Evolutionary conservation across 257 asterid species (phyloP).

Genomic region (Sherardia arvensis): DNA sequence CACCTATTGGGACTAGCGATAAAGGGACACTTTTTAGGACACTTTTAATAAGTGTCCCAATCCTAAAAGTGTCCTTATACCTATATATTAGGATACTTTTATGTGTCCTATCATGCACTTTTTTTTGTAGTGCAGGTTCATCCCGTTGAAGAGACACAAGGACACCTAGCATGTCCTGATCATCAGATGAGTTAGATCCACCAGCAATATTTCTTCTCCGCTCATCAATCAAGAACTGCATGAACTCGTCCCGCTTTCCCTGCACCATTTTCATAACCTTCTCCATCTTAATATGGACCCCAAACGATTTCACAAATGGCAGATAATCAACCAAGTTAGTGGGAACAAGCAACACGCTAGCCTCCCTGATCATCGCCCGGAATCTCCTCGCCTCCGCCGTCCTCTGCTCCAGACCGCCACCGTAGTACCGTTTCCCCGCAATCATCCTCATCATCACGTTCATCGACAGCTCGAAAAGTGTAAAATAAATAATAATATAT

Average conservation of each 20-base stretch:
- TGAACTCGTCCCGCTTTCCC: slow-evolving; percentile 26
- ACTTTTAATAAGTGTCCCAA: too few species aligned
- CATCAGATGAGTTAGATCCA: not conserved
- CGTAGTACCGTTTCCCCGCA: slow-evolving; percentile 27
- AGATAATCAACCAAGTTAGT: slow-evolving; percentile 26
- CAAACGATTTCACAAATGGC: slow-evolving; percentile 23
- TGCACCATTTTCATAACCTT: slow-evolving; percentile 17
- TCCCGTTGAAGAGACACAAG: slow-evolving; percentile 28
- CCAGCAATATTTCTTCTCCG: slow-evolving; percentile 9
- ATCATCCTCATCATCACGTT: slow-evolving; percentile 36
- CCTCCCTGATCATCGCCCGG: slow-evolving; percentile 20
- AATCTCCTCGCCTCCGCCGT: slow-evolving; percentile 22
- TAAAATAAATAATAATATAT: too few species aligned
- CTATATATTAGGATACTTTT: too few species aligned
- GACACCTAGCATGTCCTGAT: slow-evolving; percentile 31
- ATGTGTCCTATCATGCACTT: too few species aligned
- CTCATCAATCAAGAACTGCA: slow-evolving; percentile 34
- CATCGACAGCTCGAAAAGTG: slow-evolving; percentile 25
- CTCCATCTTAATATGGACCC: slow-evolving; percentile 16
- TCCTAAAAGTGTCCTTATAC: too few species aligned
- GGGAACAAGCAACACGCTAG: slow-evolving; percentile 7
- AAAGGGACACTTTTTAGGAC: too few species aligned
- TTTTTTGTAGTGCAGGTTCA: slow-evolving; percentile 36
- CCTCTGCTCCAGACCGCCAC: slow-evolving; percentile 12
- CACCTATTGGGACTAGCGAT: too few species aligned